Evolutionary conservation across 768 basidiomycete genomes (phyloP).

Genomic region (Saitozyma podzolica): DNA sequence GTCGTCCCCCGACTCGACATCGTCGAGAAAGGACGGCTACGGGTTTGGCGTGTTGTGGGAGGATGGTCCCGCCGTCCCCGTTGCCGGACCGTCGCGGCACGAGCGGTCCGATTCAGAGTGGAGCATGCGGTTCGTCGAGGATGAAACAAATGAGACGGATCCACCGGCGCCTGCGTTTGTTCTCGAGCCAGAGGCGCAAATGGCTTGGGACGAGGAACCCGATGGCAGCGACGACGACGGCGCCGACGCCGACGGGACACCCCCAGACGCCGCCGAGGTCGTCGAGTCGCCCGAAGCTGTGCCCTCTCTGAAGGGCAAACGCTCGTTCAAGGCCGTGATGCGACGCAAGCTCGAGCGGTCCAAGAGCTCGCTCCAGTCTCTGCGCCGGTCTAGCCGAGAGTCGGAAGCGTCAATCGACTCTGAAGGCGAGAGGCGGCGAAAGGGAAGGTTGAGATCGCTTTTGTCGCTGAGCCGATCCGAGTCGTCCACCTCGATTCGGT

Average conservation of each 20-base stretch:
- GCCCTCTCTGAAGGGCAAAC: neutral
- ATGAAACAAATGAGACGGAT: no score
- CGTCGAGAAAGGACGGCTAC: neutral
- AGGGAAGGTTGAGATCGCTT: slow-evolving; percentile 4
- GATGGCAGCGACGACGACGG: neutral
- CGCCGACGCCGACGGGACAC: neutral
- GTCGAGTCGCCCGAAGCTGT: neutral
- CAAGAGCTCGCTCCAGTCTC: slow-evolving; percentile 14
- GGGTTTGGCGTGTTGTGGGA: neutral
- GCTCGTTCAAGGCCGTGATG: slow-evolving; percentile 12
- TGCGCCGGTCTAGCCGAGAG: neutral
- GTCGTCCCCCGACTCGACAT: neutral
- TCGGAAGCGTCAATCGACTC: neutral
- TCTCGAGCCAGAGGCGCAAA: neutral
- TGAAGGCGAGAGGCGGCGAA: neutral
- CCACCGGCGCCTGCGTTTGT: neutral
- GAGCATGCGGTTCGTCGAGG: neutral
- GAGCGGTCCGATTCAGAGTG: neutral
- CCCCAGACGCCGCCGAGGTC: neutral
- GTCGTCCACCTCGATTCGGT: no score
- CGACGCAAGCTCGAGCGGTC: slow-evolving; percentile 22
- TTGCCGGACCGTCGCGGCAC: neutral
- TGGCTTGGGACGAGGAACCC: neutral
- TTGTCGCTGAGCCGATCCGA: neutral
- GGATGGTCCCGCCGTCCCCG: neutral